Evolutionary conservation across 176 grass and related monocot species (phyloP), one percentile per base, ranked within the genome.

Genomic region (Lolium perenne): DNA sequence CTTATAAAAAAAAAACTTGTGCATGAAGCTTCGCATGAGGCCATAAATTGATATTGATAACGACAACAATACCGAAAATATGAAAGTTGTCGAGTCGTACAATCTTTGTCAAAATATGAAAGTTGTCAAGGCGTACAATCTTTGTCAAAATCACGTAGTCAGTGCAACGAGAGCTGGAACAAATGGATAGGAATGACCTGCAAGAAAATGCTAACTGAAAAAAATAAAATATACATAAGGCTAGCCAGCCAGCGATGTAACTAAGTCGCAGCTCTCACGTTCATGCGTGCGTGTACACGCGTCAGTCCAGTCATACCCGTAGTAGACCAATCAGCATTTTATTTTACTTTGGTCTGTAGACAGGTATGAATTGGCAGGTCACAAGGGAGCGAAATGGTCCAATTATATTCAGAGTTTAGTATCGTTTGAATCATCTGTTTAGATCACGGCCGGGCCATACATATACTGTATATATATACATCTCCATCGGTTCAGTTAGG

Each of bases 161-260:
- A 77, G 53, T 71, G 63, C 53, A 50, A 38, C 26, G 18, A 56
- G 69, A 86, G 63, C 53, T 54, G 38, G 26, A 56, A 61, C 0
- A 70, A 38, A 66, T 38, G 63, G 88, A 77, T 71, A 71, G 16
- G 53, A 81, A 76, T 50, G 77, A 8, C 62, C 51, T 43, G 29
- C 21, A 81, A 60, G 77, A 57, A 49, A 51, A 51, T 13, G 29
- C 1, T 5, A 56, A 2, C 1, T 55, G 51, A 18, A 55, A 7
- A 55, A 16, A 17, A 55, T 55, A 17, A 0, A 17, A 0, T 13
- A 51, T 51, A 43, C 49, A 51, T 51, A 51, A 51, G 59, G 1
- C 1, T 29, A 29, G 26, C 26, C 26, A 29, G 22, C 2, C 48
- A 56, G 12, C 47, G 46, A 4, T 16, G 14, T 18, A 17, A 7